Percentiles rank a stretch among this genome's conserved stretches.
phyloP scores from a whole-genome alignment of 148 eudicot genomes.

The Suaeda aralocaspica region DNA sequence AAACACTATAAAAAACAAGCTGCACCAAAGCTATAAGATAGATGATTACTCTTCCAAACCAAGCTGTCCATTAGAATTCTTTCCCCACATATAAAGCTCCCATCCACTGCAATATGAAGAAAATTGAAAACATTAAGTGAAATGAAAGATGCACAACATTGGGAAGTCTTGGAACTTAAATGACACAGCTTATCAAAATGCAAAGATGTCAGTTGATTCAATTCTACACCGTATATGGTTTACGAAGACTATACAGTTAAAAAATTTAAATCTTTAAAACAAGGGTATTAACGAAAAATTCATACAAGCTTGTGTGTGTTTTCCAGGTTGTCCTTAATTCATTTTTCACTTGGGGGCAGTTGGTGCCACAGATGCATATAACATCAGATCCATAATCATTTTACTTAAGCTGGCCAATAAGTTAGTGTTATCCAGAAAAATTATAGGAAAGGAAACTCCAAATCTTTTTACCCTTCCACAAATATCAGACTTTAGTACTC shows the following conservation, averaged over 20 bases:
- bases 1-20: slow-evolving; percentile 3
- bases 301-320: no score
- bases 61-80: slow-evolving; percentile 84
- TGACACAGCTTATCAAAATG: no score
- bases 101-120: slow-evolving; percentile 54
- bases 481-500: no score
- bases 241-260: neutral
- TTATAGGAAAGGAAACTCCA: neutral
- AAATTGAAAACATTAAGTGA: slow-evolving; percentile 15
- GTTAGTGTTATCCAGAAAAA: neutral
- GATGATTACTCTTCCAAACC: slow-evolving; percentile 84
- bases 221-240: no score
- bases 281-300: no score
- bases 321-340: neutral
- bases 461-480: no score
- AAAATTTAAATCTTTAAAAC: neutral
- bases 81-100: slow-evolving; percentile 96
- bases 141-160: neutral
- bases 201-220: no score
- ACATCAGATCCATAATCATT: neutral
- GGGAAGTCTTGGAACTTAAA: neutral
- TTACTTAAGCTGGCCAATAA: neutral
- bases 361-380: no score
- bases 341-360: neutral
- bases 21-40: slow-evolving; percentile 8